Evolutionary conservation across 148 eudicot species (phyloP).

Genomic region (Vaccinium myrtillus): DNA sequence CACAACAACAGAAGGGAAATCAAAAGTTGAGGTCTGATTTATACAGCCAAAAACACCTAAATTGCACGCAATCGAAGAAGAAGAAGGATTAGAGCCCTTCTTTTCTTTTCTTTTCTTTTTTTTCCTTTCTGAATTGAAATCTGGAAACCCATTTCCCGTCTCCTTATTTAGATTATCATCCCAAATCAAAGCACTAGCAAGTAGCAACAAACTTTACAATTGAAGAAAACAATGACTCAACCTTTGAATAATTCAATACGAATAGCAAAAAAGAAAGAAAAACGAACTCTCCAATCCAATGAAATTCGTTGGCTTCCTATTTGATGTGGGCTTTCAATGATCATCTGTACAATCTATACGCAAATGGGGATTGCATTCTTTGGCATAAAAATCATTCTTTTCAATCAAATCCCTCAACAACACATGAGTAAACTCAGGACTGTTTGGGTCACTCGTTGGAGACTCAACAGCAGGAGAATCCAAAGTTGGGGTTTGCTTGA

Average conservation of each 20-base stretch:
- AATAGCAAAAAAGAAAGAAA: no score
- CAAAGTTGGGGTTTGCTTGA: constrained; percentile 37
- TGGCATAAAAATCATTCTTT: constrained; percentile 66
- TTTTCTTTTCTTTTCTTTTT: not conserved
- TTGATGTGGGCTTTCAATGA: not conserved
- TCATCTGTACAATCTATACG: not conserved
- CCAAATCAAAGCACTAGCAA: not conserved
- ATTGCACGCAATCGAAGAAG: constrained; percentile 9
- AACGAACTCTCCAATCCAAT: no score
- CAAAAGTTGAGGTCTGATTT: constrained; percentile 39
- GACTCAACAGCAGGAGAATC: constrained; percentile 34
- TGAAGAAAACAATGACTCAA: not conserved
- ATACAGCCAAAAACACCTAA: constrained; percentile 36
- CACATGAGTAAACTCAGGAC: constrained; percentile 29
- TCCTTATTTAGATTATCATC: not conserved
- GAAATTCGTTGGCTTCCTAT: not conserved
- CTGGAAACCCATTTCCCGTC: constrained; percentile 8
- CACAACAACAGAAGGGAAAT: constrained; percentile 24
- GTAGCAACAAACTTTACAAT: not conserved
- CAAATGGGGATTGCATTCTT: constrained; percentile 75
- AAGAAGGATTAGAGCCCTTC: constrained; percentile 14
- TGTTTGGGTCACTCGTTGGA: constrained; percentile 36
- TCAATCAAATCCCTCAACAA: constrained; percentile 61
- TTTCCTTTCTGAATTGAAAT: constrained; percentile 25
- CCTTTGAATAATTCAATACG: not conserved